Evolutionary conservation across 352 stramenopile species (phyloP).

Genomic region (Globisporangium paddicum): DNA sequence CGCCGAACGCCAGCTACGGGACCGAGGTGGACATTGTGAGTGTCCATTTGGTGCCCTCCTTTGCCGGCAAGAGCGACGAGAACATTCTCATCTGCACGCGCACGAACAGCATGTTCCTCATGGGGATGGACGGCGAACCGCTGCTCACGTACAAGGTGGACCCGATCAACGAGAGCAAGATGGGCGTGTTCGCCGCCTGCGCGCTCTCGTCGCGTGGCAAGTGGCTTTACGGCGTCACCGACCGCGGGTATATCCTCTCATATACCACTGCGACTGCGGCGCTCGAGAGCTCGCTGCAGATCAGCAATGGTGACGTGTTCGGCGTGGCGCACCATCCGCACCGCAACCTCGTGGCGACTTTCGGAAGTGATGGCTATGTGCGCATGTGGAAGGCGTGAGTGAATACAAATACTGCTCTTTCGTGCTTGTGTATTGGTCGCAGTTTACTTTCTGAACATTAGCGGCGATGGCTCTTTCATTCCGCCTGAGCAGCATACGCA

Average conservation of each 20-base stretch:
- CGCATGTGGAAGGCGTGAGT: slow-evolving; percentile 74
- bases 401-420: background rate
- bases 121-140: slow-evolving; percentile 68
- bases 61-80: slow-evolving; percentile 26
- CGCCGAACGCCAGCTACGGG: slow-evolving; percentile 37
- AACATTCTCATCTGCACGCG: slow-evolving; percentile 87
- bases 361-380: slow-evolving; percentile 81
- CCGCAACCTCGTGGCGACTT: slow-evolving; percentile 87
- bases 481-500: background rate
- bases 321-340: slow-evolving; percentile 86
- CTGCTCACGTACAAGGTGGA: slow-evolving; percentile 63
- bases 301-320: slow-evolving; percentile 75
- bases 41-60: slow-evolving; percentile 48
- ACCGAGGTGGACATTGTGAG: slow-evolving; percentile 79
- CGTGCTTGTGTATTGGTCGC: slow-evolving; percentile 13
- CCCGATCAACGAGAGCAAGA: slow-evolving; percentile 47
- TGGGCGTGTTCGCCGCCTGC: slow-evolving; percentile 87
- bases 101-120: slow-evolving; percentile 69
- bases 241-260: slow-evolving; percentile 77
- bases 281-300: slow-evolving; percentile 76
- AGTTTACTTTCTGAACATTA: slow-evolving; percentile 15
- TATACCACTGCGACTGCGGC: slow-evolving; percentile 52
- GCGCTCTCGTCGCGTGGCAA: slow-evolving; percentile 76
- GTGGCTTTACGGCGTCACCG: slow-evolving; percentile 84
- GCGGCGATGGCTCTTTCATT: slow-evolving; percentile 12